Conservation (phyloP, 768 basidiomycete species). For the Pleurotus djamor region DNA sequence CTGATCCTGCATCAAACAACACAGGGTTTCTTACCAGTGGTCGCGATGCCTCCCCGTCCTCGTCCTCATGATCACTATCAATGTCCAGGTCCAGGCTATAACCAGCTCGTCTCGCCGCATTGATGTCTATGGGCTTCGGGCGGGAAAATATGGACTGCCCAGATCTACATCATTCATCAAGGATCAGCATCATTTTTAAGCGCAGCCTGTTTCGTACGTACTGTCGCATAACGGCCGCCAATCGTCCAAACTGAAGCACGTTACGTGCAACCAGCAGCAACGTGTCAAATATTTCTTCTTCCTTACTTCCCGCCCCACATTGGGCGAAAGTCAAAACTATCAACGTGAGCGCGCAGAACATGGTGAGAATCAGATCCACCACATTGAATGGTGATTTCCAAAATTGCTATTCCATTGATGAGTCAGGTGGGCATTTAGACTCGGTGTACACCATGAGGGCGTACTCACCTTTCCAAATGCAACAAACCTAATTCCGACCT, state of each 20-base stretch:
- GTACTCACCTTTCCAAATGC: slow-evolving; percentile 86
- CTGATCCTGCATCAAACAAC: slow-evolving; percentile 59
- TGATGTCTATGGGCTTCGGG: slow-evolving; percentile 85
- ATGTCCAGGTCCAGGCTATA: slow-evolving; percentile 72
- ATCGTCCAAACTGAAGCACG: slow-evolving; percentile 86
- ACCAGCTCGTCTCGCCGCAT: slow-evolving; percentile 63
- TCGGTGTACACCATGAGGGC: neutral
- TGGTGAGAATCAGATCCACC: slow-evolving; percentile 83
- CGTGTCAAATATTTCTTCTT: slow-evolving; percentile 94
- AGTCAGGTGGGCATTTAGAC: slow-evolving; percentile 1
- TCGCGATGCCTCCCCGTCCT: slow-evolving; percentile 56
- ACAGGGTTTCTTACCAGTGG: slow-evolving; percentile 61
- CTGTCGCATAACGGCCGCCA: slow-evolving; percentile 95
- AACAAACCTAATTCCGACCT: slow-evolving; percentile 88
- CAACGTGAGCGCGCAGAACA: slow-evolving; percentile 88
- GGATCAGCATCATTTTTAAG: neutral
- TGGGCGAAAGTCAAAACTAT: slow-evolving; percentile 87
- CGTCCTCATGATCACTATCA: slow-evolving; percentile 57
- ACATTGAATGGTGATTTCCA: slow-evolving; percentile 94
- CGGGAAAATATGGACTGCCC: slow-evolving; percentile 87
- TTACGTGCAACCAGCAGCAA: slow-evolving; percentile 90
- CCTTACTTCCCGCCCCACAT: slow-evolving; percentile 79
- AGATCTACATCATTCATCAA: slow-evolving; percentile 46
- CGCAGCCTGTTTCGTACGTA: slow-evolving; percentile 36
- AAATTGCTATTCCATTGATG: slow-evolving; percentile 70